phyloP scores from a whole-genome alignment of 768 basidiomycete species.

The Rhizopogon rudus region DNA sequence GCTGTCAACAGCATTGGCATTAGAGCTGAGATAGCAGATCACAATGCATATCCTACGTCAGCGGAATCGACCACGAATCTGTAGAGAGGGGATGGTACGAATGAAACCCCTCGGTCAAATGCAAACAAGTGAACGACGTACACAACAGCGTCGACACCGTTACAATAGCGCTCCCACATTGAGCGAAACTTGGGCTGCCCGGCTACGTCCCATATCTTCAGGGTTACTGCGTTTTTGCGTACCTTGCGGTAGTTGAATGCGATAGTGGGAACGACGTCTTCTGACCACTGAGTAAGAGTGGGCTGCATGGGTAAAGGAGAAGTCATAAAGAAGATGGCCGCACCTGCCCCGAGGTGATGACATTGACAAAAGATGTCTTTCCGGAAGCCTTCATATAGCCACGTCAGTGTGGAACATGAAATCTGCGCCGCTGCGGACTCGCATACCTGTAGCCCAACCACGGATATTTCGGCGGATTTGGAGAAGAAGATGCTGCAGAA shows the following conservation, averaged over 20 bases:
- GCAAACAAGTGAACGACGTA: slow-evolving; percentile 31
- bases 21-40: background rate
- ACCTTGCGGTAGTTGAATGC: slow-evolving; percentile 91
- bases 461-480: slow-evolving; percentile 81
- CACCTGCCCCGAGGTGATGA: slow-evolving; percentile 83
- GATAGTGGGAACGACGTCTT: slow-evolving; percentile 95
- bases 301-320: background rate
- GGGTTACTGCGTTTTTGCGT: slow-evolving; percentile 81
- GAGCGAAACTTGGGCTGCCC: slow-evolving; percentile 92
- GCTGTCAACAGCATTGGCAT: slow-evolving; percentile 35
- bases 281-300: slow-evolving; percentile 66
- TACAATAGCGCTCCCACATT: slow-evolving; percentile 95
- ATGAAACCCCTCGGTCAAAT: background rate
- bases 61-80: slow-evolving; percentile 93
- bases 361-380: slow-evolving; percentile 92
- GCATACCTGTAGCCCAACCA: slow-evolving; percentile 83
- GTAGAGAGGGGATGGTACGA: background rate
- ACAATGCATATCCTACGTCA: slow-evolving; percentile 53
- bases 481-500: slow-evolving; percentile 72
- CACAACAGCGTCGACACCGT: slow-evolving; percentile 91
- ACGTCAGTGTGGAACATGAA: background rate
- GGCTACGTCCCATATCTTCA: slow-evolving; percentile 96
- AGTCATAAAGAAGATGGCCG: slow-evolving; percentile 8
- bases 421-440: background rate
- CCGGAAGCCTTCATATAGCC: slow-evolving; percentile 67